Conservation (phyloP, 345 rosid species). For the Eutrema heterophyllum region DNA sequence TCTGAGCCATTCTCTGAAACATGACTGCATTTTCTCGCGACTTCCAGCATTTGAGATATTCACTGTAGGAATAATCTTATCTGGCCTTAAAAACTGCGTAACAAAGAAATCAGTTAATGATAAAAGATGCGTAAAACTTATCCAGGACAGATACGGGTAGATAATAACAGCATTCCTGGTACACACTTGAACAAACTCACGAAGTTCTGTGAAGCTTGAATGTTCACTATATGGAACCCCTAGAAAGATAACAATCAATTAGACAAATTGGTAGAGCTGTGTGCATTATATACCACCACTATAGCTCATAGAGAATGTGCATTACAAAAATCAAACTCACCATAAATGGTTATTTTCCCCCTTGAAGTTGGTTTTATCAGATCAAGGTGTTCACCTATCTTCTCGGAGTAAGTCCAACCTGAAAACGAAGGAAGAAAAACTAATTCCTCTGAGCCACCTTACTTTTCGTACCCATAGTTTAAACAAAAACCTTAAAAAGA, state of each 20-base stretch:
- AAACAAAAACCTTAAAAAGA: background rate
- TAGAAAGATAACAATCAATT: slow-evolving; percentile 16
- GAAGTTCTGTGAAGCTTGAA: slow-evolving; percentile 71
- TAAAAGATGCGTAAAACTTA: background rate
- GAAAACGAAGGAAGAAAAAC: background rate
- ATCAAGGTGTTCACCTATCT: slow-evolving; percentile 52
- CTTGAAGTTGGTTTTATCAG: slow-evolving; percentile 53
- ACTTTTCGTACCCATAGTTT: background rate
- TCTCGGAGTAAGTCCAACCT: slow-evolving; percentile 84
- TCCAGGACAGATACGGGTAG: background rate
- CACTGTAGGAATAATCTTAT: slow-evolving; percentile 76
- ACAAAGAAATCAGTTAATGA: slow-evolving; percentile 7
- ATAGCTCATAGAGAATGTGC: background rate
- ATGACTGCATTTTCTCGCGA: slow-evolving; percentile 69
- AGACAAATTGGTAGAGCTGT: background rate
- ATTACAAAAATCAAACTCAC: slow-evolving; percentile 38
- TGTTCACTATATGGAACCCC: slow-evolving; percentile 89
- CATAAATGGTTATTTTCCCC: slow-evolving; percentile 64
- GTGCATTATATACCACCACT: background rate
- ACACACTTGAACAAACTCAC: slow-evolving; percentile 67
- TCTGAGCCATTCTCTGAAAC: slow-evolving; percentile 65
- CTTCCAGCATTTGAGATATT: slow-evolving; percentile 51
- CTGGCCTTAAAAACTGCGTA: slow-evolving; percentile 59
- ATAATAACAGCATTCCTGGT: background rate
- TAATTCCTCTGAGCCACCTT: too few species aligned